These are phyloP conservation scores for Solanum infundibuliforme DNA, from an alignment of 257 asterid species.

Conservation along the genomic window DNA sequence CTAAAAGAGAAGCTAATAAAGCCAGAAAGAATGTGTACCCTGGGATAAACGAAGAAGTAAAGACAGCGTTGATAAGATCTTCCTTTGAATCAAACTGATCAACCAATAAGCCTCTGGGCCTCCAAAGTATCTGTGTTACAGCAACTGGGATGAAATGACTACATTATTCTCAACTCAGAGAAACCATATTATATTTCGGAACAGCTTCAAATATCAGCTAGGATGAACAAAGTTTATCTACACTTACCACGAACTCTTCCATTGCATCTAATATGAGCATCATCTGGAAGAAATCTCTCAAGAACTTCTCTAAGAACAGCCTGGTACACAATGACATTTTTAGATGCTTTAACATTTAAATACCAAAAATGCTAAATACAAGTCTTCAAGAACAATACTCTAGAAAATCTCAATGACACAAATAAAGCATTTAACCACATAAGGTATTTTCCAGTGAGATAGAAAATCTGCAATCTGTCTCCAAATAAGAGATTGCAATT, in stretches of 20 bases:
- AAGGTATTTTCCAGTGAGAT: not conserved
- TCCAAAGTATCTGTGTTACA: constrained; percentile 88
- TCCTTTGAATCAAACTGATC: constrained; percentile 94
- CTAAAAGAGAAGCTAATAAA: not conserved
- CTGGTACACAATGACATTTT: constrained; percentile 24
- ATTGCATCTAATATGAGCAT: constrained; percentile 66
- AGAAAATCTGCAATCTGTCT: not conserved
- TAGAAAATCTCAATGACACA: not conserved
- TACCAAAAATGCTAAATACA: not conserved
- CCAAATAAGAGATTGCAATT: not conserved
- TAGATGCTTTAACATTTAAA: constrained; percentile 3
- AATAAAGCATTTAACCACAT: not conserved
- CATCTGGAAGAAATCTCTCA: constrained; percentile 64
- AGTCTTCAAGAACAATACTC: not conserved
- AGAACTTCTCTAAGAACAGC: constrained; percentile 87
- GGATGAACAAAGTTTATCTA: not conserved
- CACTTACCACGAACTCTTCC: constrained; percentile 95
- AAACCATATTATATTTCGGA: not conserved
- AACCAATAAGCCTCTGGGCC: constrained; percentile 85
- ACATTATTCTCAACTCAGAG: not conserved
- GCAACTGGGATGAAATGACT: constrained; percentile 58
- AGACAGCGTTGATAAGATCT: constrained; percentile 80
- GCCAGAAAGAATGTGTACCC: constrained; percentile 37
- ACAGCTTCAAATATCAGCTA: constrained; percentile 7
- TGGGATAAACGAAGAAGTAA: constrained; percentile 91